Base-by-base conservation (phyloP, 208 protist genomes). In the Leishmania lainsoni region DNA sequence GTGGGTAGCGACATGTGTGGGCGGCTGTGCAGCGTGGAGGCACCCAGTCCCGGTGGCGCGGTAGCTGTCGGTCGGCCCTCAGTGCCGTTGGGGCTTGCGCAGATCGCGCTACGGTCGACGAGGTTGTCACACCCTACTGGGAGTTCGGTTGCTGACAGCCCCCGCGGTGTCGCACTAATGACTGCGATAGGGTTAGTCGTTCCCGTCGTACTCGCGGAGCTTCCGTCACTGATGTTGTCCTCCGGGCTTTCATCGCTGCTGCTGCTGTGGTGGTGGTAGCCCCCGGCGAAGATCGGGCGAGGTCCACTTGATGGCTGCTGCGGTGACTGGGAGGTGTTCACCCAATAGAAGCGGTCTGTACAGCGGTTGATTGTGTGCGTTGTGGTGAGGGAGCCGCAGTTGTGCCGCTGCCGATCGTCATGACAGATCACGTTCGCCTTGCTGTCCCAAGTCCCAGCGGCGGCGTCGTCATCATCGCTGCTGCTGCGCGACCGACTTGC, bases 101-200 rank as follows among this genome's bases (percentile, higher is more conserved):
- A 1, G 39, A 29, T 49, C 42, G 22, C 39, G 61, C 39, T 68
- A 22, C 26, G 26, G n/a, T 52, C 54, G 54, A n/a, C 16, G 32
- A 71, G 9, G 2, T 39, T 35, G 77, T 49, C 29, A 51, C 4
- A 14, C n/a, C 65, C 35, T 16, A 14, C n/a, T 0, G 42, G 63
- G 0, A 74, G 54, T 2, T 32, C 26, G 17, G 20, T 51, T 2
- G 42, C 8, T 32, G 45, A 72, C n/a, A 74, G 72, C 51, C 26
- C 56, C 42, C 71, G 75, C 29, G 82, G 82, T 49, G 82, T 85
- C 49, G 82, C 76, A 29, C 82, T 81, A 51, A 85, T 85, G 5
- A 85, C 77, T 0, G 59, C 39, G 26, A 85, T 63, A 48, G 22
- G 5, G 6, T 35, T 72, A 1, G n/a, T 16, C 45, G 76, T 66